Base-by-base conservation (phyloP, 805 yeast genomes). In the Starmerella bombi region DNA sequence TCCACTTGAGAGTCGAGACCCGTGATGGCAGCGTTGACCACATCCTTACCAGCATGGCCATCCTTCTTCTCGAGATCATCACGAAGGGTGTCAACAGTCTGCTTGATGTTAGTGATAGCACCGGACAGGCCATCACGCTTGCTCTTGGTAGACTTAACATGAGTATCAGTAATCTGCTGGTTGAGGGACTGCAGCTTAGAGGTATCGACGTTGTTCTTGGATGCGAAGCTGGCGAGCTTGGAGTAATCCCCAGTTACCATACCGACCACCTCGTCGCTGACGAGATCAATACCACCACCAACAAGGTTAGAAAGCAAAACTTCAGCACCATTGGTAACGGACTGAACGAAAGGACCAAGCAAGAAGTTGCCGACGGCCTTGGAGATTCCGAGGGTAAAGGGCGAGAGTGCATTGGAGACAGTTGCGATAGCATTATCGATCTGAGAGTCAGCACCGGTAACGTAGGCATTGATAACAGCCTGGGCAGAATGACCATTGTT, bases 1-100 rank as follows among this genome's bases (percentile, higher is more conserved):
- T 58, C 61, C 39, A 54, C 46, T 46, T 58, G 62, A 17, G 57
- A 54, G 43, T 58, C 63, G 16, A 56, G 45, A 29, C 61, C 62
- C 18, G 60, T 54, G 38, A 59, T 52, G 37, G 44, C 40, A 25
- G 52, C 53, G 25, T 43, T 32, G 36, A 52, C 38, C 22, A 37
- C 28, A 17, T 50, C 55, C 43, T 45, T 36, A 22, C 47, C 44
- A 19, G 50, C 53, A 47, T 49, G 54, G 23, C 54, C 54, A 21
- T 46, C 47, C 31, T 23, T 25, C 16, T 29, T 23, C 38, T 35
- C 21, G 40, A 50, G 45, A 48, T 49, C 44, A 17, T 38, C 27
- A 15, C 15, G 39, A 29, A 52, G 32, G 7, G 53, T 50, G 35
- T 52, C 52, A 19, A 43, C 18, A 19, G 43, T 40, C 45, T 50